Percentiles rank a stretch among this genome's conserved stretches.
Conservation (phyloP, 768 basidiomycete species). For the Trametes maxima region DNA sequence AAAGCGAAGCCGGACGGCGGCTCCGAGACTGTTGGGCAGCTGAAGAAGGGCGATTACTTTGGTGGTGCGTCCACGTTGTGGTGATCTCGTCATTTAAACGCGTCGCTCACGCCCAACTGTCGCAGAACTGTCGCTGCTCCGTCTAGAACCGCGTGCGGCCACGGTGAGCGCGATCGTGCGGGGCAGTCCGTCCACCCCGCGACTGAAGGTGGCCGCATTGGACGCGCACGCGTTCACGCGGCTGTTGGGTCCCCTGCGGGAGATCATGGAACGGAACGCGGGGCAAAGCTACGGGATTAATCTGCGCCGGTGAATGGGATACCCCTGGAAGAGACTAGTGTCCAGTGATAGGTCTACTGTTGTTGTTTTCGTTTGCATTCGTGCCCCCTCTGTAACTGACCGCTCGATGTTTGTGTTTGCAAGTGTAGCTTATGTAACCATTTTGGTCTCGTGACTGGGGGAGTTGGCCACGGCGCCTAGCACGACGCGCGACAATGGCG, state of each 20-base stretch:
- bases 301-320: conserved; percentile 6
- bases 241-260: conserved; percentile 87
- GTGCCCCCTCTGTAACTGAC: not conserved
- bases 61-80: conserved; percentile 63
- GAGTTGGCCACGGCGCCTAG: conserved; percentile 2
- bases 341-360: not conserved
- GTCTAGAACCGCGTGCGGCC: conserved; percentile 90
- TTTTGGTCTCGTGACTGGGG: not conserved
- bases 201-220: conserved; percentile 91
- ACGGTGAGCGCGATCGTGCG: conserved; percentile 84
- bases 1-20: conserved; percentile 67
- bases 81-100: not conserved
- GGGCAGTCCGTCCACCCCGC: conserved; percentile 48
- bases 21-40: conserved; percentile 66
- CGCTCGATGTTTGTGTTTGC: conserved; percentile 1
- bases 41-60: conserved; percentile 95
- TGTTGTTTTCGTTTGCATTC: not conserved
- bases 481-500: not conserved
- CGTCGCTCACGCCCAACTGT: conserved; percentile 14
- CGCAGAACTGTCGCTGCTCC: conserved; percentile 87
- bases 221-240: conserved; percentile 94
- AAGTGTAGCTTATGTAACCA: conserved; percentile 21
- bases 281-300: conserved; percentile 62
- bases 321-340: not conserved
- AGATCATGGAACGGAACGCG: conserved; percentile 91